Percentiles rank a stretch among this genome's conserved stretches.
Evolutionary conservation across 768 basidiomycete genomes (phyloP).

Genomic region (Trametes coccinea): DNA sequence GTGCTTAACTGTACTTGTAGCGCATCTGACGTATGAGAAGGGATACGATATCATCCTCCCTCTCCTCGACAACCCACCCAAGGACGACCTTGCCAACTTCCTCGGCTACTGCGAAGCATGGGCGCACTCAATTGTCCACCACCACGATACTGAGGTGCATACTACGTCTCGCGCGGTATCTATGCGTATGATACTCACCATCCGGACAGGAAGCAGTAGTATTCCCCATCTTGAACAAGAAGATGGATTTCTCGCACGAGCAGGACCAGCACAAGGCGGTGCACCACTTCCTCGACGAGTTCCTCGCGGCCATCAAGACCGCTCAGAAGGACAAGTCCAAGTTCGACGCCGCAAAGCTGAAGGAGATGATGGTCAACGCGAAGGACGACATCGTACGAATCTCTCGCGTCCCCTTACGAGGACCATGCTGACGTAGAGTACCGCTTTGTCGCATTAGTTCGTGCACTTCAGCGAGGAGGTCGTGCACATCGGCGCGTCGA

Average conservation of each 20-base stretch:
- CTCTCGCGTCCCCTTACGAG: no score
- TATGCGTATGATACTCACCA: neutral
- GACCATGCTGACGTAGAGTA: neutral
- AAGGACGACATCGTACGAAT: constrained; percentile 36
- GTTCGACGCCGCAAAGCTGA: constrained; percentile 35
- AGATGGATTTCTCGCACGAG: constrained; percentile 42
- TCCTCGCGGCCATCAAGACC: constrained; percentile 30
- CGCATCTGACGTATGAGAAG: constrained; percentile 39
- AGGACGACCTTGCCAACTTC: constrained; percentile 42
- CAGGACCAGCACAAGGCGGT: constrained; percentile 39
- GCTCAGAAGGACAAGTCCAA: constrained; percentile 30
- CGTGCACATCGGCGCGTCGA: constrained; percentile 34
- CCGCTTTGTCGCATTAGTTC: constrained; percentile 26
- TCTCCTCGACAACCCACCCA: constrained; percentile 38
- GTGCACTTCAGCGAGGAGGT: constrained; percentile 41
- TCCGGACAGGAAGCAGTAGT: constrained; percentile 32
- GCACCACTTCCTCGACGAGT: constrained; percentile 32
- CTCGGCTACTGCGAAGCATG: constrained; percentile 43
- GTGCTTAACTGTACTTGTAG: constrained; percentile 19
- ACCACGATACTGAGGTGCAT: constrained; percentile 37
- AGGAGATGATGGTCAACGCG: constrained; percentile 32
- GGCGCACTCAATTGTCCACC: constrained; percentile 37
- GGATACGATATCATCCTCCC: constrained; percentile 39
- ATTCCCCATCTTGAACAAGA: constrained; percentile 40
- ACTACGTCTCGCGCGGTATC: neutral